Evolutionary conservation across 345 rosid genomes (phyloP), one percentile per base, ranked within the genome.

Genomic region (Acer campestre): DNA sequence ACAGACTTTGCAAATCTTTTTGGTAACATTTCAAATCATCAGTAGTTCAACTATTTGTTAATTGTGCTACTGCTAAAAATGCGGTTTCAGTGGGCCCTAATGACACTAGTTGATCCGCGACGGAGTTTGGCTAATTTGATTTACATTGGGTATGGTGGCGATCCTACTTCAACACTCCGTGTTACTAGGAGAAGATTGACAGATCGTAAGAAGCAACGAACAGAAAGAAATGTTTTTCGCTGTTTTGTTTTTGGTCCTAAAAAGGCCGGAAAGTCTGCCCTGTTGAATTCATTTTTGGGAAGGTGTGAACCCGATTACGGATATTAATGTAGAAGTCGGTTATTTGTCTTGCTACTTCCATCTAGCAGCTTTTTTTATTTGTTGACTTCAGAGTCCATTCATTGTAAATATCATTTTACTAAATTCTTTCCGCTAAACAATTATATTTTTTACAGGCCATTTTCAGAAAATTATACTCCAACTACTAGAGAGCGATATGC

Each of bases 211-310:
- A 93, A 91, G 88, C 90, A 88, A 75, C 86, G 40, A 66, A 86
- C 93, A 70, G 93, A 90, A 65, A 89, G 91, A 83, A 89, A 86
- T 81, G 92, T 91, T 75, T 91, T 90, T 73, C 89, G 76, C 73
- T 87, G 96, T 87, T 80, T 77, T 81, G 92, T 89, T 84, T 86
- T 93, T 80, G 96, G 97, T 72, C 90, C 98, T 25, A 81, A 82
- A 79, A 89, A 81, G n/a, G 81, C 97, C 76, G 97, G 98, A 83
- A 91, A 93, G 80, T 87, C 97, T 75, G 82, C 92, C 56, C 67
- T 91, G 22, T 80, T 91, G 73, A 87, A 89, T 84, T 86, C 97
- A 58, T 88, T 93, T 79, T 9, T 87, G 79, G 96, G 83, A 83
- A 91, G 98, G 98, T 91, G 51, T 65, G 78, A 77, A 72, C 59